These are phyloP conservation scores for Meripilus lineatus DNA, from an alignment of 1,284 basidiomycete genomes.

Conservation along the genomic window DNA sequence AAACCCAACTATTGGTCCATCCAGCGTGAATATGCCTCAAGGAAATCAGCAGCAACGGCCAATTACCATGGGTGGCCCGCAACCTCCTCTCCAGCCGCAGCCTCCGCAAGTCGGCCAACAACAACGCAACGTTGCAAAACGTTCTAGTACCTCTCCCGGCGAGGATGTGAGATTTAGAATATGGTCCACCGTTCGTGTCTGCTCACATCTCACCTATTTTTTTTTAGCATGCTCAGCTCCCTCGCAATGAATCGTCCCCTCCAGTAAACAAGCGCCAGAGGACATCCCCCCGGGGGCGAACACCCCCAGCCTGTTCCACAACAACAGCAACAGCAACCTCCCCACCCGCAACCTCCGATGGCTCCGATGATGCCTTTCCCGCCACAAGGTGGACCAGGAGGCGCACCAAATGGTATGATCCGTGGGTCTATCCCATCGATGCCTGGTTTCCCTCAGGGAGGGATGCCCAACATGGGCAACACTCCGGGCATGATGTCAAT, in stretches of 20 bases:
- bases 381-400: conserved; percentile 13
- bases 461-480: conserved; percentile 23
- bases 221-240: conserved; percentile 45
- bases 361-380: conserved; percentile 21
- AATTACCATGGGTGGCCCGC: conserved; percentile 11
- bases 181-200: background rate
- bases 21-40: conserved; percentile 16
- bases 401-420: conserved; percentile 21
- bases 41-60: conserved; percentile 9
- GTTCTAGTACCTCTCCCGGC: conserved; percentile 64
- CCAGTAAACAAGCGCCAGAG: conserved; percentile 58
- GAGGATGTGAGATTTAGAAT: conserved; percentile 47
- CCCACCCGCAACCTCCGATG: conserved; percentile 3
- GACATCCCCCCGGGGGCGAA: conserved; percentile 47
- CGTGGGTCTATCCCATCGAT: conserved; percentile 24
- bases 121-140: conserved; percentile 33
- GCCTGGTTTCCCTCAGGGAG: conserved; percentile 28
- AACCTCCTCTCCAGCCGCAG: conserved; percentile 3
- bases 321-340: conserved; percentile 21
- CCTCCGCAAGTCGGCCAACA: conserved; percentile 8
- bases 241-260: conserved; percentile 55
- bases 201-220: conserved; percentile 8
- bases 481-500: conserved; percentile 25
- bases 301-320: conserved; percentile 29
- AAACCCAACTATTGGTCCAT: conserved; percentile 21